Percentiles rank a stretch among this genome's conserved stretches.
Evolutionary conservation across 441 rosid species (phyloP).

Genomic region (Geranium incanum): DNA sequence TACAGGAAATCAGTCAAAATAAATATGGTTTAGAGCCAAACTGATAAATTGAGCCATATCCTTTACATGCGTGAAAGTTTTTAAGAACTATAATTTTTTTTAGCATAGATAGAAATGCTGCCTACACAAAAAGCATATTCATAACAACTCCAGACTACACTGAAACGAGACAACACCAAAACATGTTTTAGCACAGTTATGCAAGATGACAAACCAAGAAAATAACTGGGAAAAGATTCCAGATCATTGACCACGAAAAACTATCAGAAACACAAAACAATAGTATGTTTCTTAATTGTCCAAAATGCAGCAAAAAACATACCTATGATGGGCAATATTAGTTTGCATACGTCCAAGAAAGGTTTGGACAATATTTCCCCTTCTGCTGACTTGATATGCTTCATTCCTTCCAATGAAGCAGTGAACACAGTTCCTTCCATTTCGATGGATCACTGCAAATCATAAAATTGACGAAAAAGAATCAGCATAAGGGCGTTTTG

Average conservation of each 20-base stretch:
- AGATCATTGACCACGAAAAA: neutral
- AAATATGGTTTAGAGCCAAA: neutral
- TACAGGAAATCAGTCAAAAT: neutral
- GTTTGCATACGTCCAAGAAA: conserved; percentile 81
- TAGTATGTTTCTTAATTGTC: neutral
- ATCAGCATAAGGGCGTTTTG: neutral
- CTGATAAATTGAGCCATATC: neutral
- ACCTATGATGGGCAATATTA: conserved; percentile 87
- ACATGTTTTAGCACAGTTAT: neutral
- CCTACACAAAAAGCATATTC: neutral
- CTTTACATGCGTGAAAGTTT: neutral
- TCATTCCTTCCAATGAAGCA: conserved; percentile 81
- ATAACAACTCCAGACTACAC: neutral
- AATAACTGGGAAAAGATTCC: neutral
- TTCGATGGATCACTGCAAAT: conserved; percentile 14
- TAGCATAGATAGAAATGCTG: neutral
- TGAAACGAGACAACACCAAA: neutral
- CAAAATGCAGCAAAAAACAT: neutral
- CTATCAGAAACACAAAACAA: neutral
- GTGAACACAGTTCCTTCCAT: conserved; percentile 86
- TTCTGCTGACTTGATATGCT: conserved; percentile 57
- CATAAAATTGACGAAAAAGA: neutral
- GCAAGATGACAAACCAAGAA: neutral
- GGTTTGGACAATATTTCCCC: conserved; percentile 80
- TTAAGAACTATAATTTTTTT: neutral